phyloP scores from a whole-genome alignment of 1,284 basidiomycete species.

The Tausonia pullulans region DNA sequence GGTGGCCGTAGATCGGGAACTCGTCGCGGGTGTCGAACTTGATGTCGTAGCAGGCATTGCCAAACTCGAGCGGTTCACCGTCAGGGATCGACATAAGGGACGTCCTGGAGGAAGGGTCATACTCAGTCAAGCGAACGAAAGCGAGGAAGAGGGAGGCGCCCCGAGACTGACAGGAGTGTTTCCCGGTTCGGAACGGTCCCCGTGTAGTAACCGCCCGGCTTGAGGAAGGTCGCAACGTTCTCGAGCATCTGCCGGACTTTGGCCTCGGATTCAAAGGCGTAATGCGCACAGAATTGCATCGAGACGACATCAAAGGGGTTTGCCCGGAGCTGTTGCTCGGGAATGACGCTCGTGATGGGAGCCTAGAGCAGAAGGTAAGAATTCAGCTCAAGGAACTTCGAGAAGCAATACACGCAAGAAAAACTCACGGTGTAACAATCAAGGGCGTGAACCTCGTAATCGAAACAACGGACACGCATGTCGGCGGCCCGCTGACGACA shows the following conservation, averaged over 20 bases:
- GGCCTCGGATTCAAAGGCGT: conserved; percentile 80
- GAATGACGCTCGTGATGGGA: conserved; percentile 57
- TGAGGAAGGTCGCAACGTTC: conserved; percentile 73
- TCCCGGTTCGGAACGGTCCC: conserved; percentile 88
- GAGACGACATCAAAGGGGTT: conserved; percentile 81
- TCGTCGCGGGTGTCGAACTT: conserved; percentile 60
- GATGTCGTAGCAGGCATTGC: conserved; percentile 82
- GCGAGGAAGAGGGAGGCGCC: conserved; percentile 11
- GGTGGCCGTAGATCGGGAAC: conserved; percentile 68
- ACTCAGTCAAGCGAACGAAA: background rate
- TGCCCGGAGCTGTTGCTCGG: conserved; percentile 43
- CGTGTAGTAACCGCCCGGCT: conserved; percentile 75
- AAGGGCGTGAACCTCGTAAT: conserved; percentile 69
- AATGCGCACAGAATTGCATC: conserved; percentile 99
- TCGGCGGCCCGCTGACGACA: conserved; percentile 55
- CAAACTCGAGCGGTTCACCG: conserved; percentile 58
- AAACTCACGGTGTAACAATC: conserved; percentile 67
- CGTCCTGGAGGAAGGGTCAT: background rate
- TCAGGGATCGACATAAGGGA: conserved; percentile 24
- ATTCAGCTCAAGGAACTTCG: background rate
- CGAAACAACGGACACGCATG: conserved; percentile 48
- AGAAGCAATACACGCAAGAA: background rate
- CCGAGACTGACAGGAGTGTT: conserved; percentile 53
- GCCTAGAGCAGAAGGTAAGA: conserved; percentile 31
- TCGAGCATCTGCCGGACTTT: conserved; percentile 87